A percentile compares a stretch with the other conserved stretches of the same genome.
phyloP scores from a whole-genome alignment of 2,329 filamentous ascomycete species.

The Penicillium palitans region DNA sequence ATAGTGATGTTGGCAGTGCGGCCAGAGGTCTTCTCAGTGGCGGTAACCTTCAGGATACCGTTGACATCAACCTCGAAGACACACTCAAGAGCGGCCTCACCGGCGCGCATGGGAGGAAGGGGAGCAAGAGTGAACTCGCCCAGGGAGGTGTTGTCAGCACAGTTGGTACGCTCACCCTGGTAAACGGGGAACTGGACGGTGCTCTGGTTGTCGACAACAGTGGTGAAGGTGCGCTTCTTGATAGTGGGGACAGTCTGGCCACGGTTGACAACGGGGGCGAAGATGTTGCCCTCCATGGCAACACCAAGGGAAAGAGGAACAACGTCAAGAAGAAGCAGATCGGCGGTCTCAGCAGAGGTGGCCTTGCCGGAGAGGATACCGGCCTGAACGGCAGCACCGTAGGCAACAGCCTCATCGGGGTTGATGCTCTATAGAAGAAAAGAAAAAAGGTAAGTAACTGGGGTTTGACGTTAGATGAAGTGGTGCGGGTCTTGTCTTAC shows the following conservation, averaged over 20 bases:
- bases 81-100: constrained; percentile 93
- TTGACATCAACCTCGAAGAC: constrained; percentile 99
- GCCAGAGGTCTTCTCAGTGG: constrained; percentile 97
- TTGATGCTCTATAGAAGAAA: constrained; percentile 72
- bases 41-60: constrained; percentile 99
- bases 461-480: neutral
- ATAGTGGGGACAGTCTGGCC: constrained; percentile 74
- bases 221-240: constrained; percentile 90
- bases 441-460: constrained; percentile 9
- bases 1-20: constrained; percentile 99
- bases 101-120: constrained; percentile 81
- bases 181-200: constrained; percentile 89
- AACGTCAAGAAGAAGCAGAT: constrained; percentile 94
- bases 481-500: constrained; percentile 24
- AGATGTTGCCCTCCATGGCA: constrained; percentile 99
- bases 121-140: constrained; percentile 96
- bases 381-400: constrained; percentile 97
- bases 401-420: constrained; percentile 98
- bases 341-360: constrained; percentile 87
- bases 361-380: constrained; percentile 99
- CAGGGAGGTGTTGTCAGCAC: constrained; percentile 95
- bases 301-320: constrained; percentile 96
- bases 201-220: constrained; percentile 64
- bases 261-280: constrained; percentile 85
- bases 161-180: constrained; percentile 97